Base-by-base conservation (phyloP, 1,284 basidiomycete species). In the Coniophora puteana region DNA sequence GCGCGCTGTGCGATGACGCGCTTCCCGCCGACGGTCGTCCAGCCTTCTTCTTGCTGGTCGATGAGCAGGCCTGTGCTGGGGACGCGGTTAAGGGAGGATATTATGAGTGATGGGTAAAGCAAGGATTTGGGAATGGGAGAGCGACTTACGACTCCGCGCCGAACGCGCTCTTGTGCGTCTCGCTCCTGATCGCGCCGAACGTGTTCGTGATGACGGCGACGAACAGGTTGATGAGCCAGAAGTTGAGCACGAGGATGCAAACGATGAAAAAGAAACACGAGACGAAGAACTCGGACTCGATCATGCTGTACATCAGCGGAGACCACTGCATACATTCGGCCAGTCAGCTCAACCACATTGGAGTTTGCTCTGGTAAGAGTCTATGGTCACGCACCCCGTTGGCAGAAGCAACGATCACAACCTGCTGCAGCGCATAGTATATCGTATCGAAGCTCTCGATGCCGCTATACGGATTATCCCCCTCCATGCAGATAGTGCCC, bases 121-220 rank as follows among this genome's bases (percentile, higher is more conserved):
- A 25, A 28, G 21, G 3, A 24, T 36, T 20, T 20, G 18, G 37
- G 7, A 16, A 16, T 13, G 27, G 30, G 28, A n/a, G 16, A 28
- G 24, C 30, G 16, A 65, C 68, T 44, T 51, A 83, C 85, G 74
- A 69, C 16, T 78, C 78, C 28, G 91, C 92, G 41, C 90, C 91
- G 58, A 98, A 99, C 0, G 95, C 95, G 61, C 91, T 94, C 61
- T 86, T 88, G 60, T 89, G 83, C 2, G 94, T 98, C 52, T 91
- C 83, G 5, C 83, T 78, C 16, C 92, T 76, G 47, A 98, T 95
- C 12, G 88, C 89, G 18, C 83, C 84, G 62, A 99, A 99, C 0
- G 91, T 93, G 61, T 93, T 92, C 31, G 93, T 93, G 52, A 98
- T 96, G 31, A 98, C 94, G 22, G 94, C 95, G 45, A 98, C 92